Evolutionary conservation across 441 rosid species (phyloP).

Genomic region (Eutrema salsugineum): DNA sequence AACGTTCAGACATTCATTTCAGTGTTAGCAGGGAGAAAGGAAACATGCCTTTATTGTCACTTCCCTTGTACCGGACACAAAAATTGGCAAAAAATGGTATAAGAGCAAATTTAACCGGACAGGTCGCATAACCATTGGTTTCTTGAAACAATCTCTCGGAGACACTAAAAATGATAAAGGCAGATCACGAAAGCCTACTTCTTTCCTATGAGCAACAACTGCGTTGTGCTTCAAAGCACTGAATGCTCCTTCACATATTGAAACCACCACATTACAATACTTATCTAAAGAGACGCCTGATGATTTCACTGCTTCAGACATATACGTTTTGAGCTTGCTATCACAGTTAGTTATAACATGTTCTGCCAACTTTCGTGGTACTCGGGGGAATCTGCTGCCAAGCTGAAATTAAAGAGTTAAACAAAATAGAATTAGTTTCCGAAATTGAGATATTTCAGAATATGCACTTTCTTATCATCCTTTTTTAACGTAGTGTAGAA

Average conservation of each 20-base stretch:
- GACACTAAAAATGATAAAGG: not conserved
- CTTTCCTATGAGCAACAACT: not conserved
- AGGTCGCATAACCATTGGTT: too few relatives aligned
- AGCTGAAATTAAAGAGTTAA: not conserved
- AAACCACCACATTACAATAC: conserved; percentile 52
- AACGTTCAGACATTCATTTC: too few relatives aligned
- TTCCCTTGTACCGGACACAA: not conserved
- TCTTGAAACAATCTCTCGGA: not conserved
- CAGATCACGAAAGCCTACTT: conserved; percentile 25
- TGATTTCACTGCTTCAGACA: conserved; percentile 49
- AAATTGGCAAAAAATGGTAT: not conserved
- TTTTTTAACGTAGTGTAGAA: conserved; percentile 50
- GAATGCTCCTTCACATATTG: conserved; percentile 42
- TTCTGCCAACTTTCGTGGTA: conserved; percentile 63
- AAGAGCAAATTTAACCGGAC: not conserved
- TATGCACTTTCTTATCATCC: conserved; percentile 49
- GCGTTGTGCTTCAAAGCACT: not conserved
- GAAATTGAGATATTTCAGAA: not conserved
- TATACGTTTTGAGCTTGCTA: conserved; percentile 51
- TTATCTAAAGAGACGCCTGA: conserved; percentile 43
- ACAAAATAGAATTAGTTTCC: not conserved
- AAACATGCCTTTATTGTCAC: not conserved
- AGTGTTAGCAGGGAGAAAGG: not conserved
- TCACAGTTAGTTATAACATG: conserved; percentile 60
- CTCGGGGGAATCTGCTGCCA: conserved; percentile 43